Evolutionary conservation across 2,329 filamentous ascomycete genomes (phyloP), one percentile per base, ranked within the genome.

Genomic region (Aspergillus thermomutatus): DNA sequence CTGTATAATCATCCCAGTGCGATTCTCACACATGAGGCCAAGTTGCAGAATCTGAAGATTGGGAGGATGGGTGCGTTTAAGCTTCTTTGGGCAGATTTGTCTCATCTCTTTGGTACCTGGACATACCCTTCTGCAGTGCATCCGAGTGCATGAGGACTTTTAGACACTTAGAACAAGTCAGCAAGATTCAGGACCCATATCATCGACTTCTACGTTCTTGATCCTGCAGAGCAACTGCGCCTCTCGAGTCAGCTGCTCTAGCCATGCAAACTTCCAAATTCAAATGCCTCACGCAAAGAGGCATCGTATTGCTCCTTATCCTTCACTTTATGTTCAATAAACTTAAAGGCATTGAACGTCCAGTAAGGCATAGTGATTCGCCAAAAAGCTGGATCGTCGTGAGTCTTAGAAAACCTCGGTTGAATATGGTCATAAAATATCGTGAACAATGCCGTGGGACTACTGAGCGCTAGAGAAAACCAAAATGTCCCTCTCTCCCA

Each of bases 391-490:
- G 52, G 28, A 34, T 62, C 54, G 8, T 60, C 49, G 21, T 67
- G 63, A 37, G 34, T n/a, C 23, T 57, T 62, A 10, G 60, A 61
- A 19, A 68, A 60, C 47, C 43, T 58, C 31, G 58, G 62, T 47
- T 67, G 68, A 21, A 70, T 66, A 19, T 66, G 49, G 14, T 69
- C 60, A 45, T 69, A 62, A 54, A 69, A 69, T 3, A 69, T 55
- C 11, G 17, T 53, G 50, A 66, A 63, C 23, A 69, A 52, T 3
- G 57, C 66, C 10, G 54, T 64, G 4, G 66, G 67, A 49, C 61
- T 67, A 11, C 47, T 53, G 17, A 66, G 57, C 11, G 67, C 66
- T 8, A 68, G 60, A 40, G 60, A 60, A 45, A 60, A 69, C 67
- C 66, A 69, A 49, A 69, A 68, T 0, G 61, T 69, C 10, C 65